These are phyloP conservation scores for Hypoxylon sp. DNA, from an alignment of 2,329 filamentous ascomycete genomes.

Conservation along the genomic window DNA sequence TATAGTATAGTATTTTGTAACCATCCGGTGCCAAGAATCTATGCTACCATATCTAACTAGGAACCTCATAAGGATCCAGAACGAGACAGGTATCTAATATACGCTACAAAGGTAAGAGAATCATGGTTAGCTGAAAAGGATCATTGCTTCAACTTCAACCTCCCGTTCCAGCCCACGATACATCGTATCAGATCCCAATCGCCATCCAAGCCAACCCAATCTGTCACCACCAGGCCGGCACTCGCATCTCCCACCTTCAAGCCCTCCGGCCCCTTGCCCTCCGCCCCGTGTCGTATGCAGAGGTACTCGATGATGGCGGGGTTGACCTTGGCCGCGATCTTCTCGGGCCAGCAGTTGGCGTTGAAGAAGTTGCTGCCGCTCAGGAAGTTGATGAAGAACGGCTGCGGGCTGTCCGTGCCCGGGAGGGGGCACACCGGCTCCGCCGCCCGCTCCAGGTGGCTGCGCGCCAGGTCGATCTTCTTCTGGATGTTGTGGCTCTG, in stretches of 20 bases:
- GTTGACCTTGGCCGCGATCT: slow-evolving; percentile 87
- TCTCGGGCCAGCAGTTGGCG: slow-evolving; percentile 89
- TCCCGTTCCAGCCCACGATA: slow-evolving; percentile 91
- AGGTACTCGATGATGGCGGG: slow-evolving; percentile 73
- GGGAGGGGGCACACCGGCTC: slow-evolving; percentile 57
- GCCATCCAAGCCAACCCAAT: slow-evolving; percentile 87
- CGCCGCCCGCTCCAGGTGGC: slow-evolving; percentile 78
- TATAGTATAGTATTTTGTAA: background rate
- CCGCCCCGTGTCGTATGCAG: slow-evolving; percentile 63
- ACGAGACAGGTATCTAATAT: background rate
- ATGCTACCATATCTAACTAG: background rate
- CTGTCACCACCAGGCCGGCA: slow-evolving; percentile 89
- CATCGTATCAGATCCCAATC: slow-evolving; percentile 92
- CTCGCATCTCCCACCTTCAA: slow-evolving; percentile 72
- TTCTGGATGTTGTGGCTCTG: slow-evolving; percentile 77
- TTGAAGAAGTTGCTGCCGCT: slow-evolving; percentile 96
- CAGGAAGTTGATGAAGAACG: slow-evolving; percentile 90
- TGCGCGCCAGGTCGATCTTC: slow-evolving; percentile 78
- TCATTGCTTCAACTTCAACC: slow-evolving; percentile 58
- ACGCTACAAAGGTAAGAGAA: background rate
- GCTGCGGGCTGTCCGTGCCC: slow-evolving; percentile 53
- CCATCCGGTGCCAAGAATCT: background rate
- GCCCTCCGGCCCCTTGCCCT: slow-evolving; percentile 57
- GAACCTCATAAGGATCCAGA: background rate
- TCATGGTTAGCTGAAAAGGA: background rate